These are phyloP conservation scores for Puya raimondii DNA, from an alignment of 176 grass and related monocot genomes.

Conservation along the genomic window DNA sequence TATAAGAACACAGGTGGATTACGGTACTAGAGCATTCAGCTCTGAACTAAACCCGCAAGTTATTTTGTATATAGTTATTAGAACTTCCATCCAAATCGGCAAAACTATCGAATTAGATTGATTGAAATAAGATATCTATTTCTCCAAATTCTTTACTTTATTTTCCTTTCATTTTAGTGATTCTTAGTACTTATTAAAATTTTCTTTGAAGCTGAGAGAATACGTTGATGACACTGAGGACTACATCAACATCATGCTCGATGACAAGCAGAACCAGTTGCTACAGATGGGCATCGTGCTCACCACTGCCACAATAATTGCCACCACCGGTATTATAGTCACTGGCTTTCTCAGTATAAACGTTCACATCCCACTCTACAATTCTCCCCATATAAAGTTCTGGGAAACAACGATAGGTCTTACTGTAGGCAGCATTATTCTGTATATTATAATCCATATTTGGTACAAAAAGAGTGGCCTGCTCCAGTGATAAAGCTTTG, in stretches of 20 bases:
- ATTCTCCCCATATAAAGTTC: slow-evolving; percentile 39
- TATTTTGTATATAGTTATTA: no score
- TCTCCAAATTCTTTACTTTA: no score
- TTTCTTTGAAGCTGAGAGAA: slow-evolving; percentile 31
- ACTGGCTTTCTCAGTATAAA: slow-evolving; percentile 72
- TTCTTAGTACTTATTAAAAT: no score
- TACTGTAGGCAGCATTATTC: slow-evolving; percentile 38
- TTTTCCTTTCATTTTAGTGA: no score
- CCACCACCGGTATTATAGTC: slow-evolving; percentile 53
- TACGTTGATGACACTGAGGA: slow-evolving; percentile 66
- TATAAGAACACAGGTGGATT: no score
- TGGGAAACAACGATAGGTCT: slow-evolving; percentile 65
- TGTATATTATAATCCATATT: slow-evolving; percentile 57
- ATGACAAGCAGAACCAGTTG: slow-evolving; percentile 61
- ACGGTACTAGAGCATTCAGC: no score
- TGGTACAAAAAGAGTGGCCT: slow-evolving; percentile 66
- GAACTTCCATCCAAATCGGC: no score
- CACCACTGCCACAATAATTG: slow-evolving; percentile 44
- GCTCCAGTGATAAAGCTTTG: slow-evolving; percentile 38
- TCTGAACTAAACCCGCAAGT: no score
- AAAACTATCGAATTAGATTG: no score
- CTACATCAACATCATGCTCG: slow-evolving; percentile 70
- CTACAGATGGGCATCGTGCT: slow-evolving; percentile 69
- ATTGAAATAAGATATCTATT: no score
- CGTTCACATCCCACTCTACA: slow-evolving; percentile 44